Conservation (phyloP, 495 filamentous ascomycete genomes). For the Trichodelitschia bisporula region DNA sequence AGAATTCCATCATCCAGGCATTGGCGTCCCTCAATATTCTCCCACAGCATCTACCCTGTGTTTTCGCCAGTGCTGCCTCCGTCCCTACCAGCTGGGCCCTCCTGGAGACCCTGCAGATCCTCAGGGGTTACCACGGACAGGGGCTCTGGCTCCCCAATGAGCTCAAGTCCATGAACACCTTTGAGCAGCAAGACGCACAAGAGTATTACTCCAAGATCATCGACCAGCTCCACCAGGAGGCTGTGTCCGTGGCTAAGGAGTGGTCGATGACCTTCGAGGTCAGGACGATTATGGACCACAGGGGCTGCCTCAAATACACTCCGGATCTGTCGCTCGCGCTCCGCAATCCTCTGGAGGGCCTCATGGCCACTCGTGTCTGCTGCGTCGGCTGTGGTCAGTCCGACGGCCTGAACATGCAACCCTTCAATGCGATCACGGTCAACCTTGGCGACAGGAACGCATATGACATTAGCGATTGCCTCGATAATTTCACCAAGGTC, state of each 20-base stretch:
- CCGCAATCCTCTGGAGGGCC: constrained; percentile 58
- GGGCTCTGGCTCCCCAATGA: constrained; percentile 58
- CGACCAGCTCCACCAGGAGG: constrained; percentile 64
- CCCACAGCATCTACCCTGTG: constrained; percentile 21
- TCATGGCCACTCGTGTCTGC: constrained; percentile 71
- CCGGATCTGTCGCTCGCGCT: constrained; percentile 3
- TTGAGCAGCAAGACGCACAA: constrained; percentile 95
- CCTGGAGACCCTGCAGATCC: constrained; percentile 31
- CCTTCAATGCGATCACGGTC: constrained; percentile 85
- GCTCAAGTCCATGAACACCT: constrained; percentile 70
- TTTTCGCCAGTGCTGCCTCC: constrained; percentile 14
- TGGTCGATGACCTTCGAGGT: constrained; percentile 19
- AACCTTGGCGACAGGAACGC: constrained; percentile 31
- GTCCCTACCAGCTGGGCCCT: constrained; percentile 29
- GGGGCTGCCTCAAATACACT: constrained; percentile 2
- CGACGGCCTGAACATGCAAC: constrained; percentile 64
- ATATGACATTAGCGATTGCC: constrained; percentile 47
- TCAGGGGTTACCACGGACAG: constrained; percentile 41
- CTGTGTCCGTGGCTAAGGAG: constrained; percentile 23
- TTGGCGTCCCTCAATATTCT: constrained; percentile 52
- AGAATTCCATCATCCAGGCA: constrained; percentile 73
- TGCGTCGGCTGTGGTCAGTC: constrained; percentile 71
- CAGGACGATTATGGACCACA: constrained; percentile 15
- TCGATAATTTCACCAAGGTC: constrained; percentile 64
- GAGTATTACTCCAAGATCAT: constrained; percentile 87